phyloP scores from a whole-genome alignment of 345 rosid species.

The Salix exigua region DNA sequence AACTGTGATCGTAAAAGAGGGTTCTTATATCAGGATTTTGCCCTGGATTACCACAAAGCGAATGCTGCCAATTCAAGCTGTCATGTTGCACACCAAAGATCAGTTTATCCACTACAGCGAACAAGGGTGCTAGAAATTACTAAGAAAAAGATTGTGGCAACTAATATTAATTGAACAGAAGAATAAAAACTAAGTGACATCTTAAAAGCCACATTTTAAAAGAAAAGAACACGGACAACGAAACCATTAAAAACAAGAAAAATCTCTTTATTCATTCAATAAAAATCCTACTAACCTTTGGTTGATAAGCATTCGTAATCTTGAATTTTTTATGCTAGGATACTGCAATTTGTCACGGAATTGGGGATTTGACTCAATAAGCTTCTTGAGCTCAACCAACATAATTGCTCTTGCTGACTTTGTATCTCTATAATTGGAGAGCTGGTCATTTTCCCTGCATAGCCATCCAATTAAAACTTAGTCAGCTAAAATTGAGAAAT shows the following conservation, averaged over 20 bases:
- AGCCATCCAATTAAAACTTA: not conserved
- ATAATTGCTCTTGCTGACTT: slow-evolving; percentile 23
- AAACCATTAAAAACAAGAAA: not conserved
- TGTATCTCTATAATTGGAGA: slow-evolving; percentile 21
- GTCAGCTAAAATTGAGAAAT: not conserved
- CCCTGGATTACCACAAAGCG: slow-evolving; percentile 31
- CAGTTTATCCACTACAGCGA: not conserved
- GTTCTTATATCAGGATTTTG: slow-evolving; percentile 40
- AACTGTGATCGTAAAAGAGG: slow-evolving; percentile 38
- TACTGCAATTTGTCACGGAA: slow-evolving; percentile 22
- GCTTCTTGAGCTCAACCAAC: slow-evolving; percentile 20
- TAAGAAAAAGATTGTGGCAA: not conserved
- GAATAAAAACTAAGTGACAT: not conserved
- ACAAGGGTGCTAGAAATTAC: not conserved
- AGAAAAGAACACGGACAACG: not conserved
- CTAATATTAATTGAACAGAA: not conserved
- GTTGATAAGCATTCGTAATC: slow-evolving; percentile 33
- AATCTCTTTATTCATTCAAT: not conserved
- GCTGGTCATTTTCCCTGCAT: slow-evolving; percentile 25
- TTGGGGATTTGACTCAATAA: slow-evolving; percentile 20
- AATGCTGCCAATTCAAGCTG: slow-evolving; percentile 53
- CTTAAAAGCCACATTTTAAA: not conserved
- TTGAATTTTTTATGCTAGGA: slow-evolving; percentile 25
- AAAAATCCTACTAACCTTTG: slow-evolving; percentile 28
- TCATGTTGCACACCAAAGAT: slow-evolving; percentile 11